Percentiles rank a stretch among this genome's conserved stretches.
Evolutionary conservation across 345 rosid genomes (phyloP).

Genomic region (Fremontodendron californicum): DNA sequence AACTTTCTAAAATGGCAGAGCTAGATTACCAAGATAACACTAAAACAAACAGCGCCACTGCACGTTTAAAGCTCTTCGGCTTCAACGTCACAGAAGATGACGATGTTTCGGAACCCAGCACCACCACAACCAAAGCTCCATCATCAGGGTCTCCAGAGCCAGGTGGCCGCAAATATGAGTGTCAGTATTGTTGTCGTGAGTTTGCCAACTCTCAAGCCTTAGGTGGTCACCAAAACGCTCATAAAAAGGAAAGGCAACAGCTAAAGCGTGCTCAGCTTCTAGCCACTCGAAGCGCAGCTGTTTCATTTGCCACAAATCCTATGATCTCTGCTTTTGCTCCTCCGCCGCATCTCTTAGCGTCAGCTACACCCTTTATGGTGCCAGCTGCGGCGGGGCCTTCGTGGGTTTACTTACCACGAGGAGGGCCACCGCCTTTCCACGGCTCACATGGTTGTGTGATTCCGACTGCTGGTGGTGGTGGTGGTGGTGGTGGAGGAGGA

Average conservation of each 20-base stretch:
- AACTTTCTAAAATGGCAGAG: constrained; percentile 45
- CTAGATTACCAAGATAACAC: constrained; percentile 37
- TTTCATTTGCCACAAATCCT: constrained; percentile 65
- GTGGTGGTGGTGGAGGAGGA: constrained; percentile 22
- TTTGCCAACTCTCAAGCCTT: constrained; percentile 80
- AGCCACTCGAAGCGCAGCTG: constrained; percentile 57
- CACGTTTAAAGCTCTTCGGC: constrained; percentile 81
- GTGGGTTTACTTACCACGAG: constrained; percentile 83
- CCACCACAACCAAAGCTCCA: constrained; percentile 16
- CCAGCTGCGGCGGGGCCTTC: constrained; percentile 44
- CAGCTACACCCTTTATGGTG: constrained; percentile 38
- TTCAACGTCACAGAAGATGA: constrained; percentile 72
- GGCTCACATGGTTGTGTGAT: constrained; percentile 77
- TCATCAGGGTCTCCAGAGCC: constrained; percentile 32
- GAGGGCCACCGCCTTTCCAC: constrained; percentile 56
- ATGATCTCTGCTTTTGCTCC: constrained; percentile 85
- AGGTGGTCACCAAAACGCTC: constrained; percentile 87
- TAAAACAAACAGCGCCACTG: constrained; percentile 24
- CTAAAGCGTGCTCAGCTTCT: constrained; percentile 72
- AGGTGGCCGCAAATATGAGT: constrained; percentile 62
- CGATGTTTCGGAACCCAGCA: constrained; percentile 34
- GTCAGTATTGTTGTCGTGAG: constrained; percentile 73
- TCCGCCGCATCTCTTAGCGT: constrained; percentile 70
- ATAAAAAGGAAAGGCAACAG: constrained; percentile 79
- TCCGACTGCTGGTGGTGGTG: constrained; percentile 3